Conservation (phyloP, 192 early-diverging fungal genomes). For the Backusella parvicylindrica region DNA sequence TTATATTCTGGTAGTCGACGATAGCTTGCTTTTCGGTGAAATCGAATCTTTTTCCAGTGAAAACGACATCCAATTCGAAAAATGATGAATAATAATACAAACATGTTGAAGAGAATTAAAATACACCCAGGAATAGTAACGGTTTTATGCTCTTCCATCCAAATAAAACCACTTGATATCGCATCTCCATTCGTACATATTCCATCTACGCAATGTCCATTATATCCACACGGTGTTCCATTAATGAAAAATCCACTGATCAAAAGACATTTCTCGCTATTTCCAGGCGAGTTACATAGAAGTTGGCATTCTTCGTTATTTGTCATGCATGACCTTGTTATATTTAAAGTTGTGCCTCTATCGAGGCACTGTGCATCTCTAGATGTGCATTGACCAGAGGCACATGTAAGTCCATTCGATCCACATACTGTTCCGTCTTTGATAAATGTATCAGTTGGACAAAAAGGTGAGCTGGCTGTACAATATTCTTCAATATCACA, state of each 20-base stretch:
- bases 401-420: slow-evolving; percentile 46
- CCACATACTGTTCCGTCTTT: slow-evolving; percentile 70
- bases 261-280: slow-evolving; percentile 43
- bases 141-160: neutral
- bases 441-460: slow-evolving; percentile 67
- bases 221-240: slow-evolving; percentile 66
- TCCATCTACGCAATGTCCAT: slow-evolving; percentile 58
- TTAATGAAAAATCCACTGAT: slow-evolving; percentile 67
- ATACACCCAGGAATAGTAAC: neutral
- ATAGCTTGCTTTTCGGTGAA: neutral
- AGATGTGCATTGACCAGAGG: slow-evolving; percentile 72
- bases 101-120: neutral
- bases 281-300: slow-evolving; percentile 53
- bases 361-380: slow-evolving; percentile 65
- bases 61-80: neutral
- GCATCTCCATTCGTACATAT: slow-evolving; percentile 27
- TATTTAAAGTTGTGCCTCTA: slow-evolving; percentile 48
- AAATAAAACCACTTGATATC: neutral
- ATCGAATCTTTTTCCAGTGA: neutral
- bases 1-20: neutral
- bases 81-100: neutral
- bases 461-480: slow-evolving; percentile 62
- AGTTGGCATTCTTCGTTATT: slow-evolving; percentile 59
- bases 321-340: slow-evolving; percentile 53
- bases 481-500: slow-evolving; percentile 84